These are phyloP conservation scores for Termitomyces sp. DNA, from an alignment of 768 basidiomycete species.

Conservation along the genomic window DNA sequence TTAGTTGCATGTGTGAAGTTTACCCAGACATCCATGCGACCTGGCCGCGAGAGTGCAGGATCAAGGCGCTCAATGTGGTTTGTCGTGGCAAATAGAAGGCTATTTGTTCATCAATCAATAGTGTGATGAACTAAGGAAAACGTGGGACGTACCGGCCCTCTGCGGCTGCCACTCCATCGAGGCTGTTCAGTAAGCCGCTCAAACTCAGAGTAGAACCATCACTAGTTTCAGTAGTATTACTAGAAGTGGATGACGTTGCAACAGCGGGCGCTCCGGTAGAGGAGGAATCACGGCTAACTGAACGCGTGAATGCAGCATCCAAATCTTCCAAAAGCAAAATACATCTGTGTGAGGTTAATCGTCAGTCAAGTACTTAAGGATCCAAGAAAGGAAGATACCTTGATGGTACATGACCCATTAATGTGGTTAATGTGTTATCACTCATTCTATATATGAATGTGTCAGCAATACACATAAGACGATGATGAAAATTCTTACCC, in stretches of 20 bases:
- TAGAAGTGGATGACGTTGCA: conserved; percentile 39
- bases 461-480: conserved; percentile 15
- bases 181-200: conserved; percentile 82
- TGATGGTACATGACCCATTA: conserved; percentile 87
- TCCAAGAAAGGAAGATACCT: conserved; percentile 45
- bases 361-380: conserved; percentile 10
- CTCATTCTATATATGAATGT: conserved; percentile 62
- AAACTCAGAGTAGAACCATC: conserved; percentile 84
- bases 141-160: conserved; percentile 70
- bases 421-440: conserved; percentile 81
- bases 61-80: conserved; percentile 94
- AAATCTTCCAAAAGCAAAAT: conserved; percentile 93
- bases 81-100: conserved; percentile 87
- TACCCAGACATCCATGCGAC: conserved; percentile 91
- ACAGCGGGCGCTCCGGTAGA: conserved; percentile 74
- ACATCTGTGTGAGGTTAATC: conserved; percentile 52
- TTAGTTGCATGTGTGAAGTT: conserved; percentile 90
- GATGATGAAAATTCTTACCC: conserved; percentile 48
- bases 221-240: conserved; percentile 43
- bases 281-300: conserved; percentile 75
- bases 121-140: conserved; percentile 2
- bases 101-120: conserved; percentile 24
- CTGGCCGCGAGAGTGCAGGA: conserved; percentile 83
- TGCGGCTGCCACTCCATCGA: conserved; percentile 83
- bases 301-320: conserved; percentile 88